Evolutionary conservation across 345 rosid species (phyloP).

Genomic region (Lumnitzera racemosa): DNA sequence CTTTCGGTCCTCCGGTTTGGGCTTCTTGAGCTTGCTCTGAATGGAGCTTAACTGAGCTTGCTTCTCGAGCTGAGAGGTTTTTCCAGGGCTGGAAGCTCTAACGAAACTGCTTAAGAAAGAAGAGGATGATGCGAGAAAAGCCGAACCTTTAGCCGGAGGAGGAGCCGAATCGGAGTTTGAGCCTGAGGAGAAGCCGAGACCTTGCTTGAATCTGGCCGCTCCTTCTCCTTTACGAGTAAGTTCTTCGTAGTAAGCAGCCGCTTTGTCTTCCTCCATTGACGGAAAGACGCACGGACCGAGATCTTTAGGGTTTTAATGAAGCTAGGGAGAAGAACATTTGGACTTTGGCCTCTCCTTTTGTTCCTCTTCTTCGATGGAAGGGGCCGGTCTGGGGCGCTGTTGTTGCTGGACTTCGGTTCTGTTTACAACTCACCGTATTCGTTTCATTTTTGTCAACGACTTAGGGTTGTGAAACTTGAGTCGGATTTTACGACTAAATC

Average conservation of each 20-base stretch:
- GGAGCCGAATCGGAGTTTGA: conserved; percentile 45
- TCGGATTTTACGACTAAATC: too few relatives aligned
- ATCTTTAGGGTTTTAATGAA: neutral
- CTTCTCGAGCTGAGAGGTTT: conserved; percentile 36
- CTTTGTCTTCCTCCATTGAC: conserved; percentile 68
- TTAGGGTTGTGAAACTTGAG: too few relatives aligned
- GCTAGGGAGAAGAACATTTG: neutral
- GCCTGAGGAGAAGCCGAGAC: conserved; percentile 72
- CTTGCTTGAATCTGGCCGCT: conserved; percentile 95
- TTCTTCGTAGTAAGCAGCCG: conserved; percentile 78
- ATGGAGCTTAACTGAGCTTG: conserved; percentile 59
- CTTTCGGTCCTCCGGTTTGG: conserved; percentile 19
- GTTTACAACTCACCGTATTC: too few relatives aligned
- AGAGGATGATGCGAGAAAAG: conserved; percentile 42
- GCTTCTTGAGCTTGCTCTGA: conserved; percentile 65
- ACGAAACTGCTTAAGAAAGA: conserved; percentile 69
- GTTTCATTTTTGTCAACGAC: too few relatives aligned
- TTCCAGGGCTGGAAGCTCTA: conserved; percentile 57
- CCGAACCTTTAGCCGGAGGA: conserved; percentile 48
- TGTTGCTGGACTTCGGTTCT: too few relatives aligned
- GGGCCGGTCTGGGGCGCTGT: too few relatives aligned
- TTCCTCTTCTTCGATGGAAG: too few relatives aligned
- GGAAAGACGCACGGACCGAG: neutral
- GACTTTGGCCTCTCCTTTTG: too few relatives aligned
- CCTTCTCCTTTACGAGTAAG: conserved; percentile 85